phyloP scores from a whole-genome alignment of 352 stramenopile species.

The Thraustochytrium sp. region DNA sequence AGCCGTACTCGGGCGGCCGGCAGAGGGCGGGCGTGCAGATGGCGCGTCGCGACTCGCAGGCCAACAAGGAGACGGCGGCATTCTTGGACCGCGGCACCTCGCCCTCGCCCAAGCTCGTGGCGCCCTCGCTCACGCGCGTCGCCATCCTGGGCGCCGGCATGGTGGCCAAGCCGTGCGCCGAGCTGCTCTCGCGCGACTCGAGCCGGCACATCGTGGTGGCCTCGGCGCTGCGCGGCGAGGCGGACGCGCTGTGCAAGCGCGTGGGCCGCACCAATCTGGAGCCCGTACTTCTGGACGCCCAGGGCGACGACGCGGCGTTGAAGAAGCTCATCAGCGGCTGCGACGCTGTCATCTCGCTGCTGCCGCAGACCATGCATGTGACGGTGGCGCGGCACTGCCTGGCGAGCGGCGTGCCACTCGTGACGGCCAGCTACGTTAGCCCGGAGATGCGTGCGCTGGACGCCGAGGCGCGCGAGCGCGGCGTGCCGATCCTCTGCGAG shows the following conservation, averaged over 20 bases:
- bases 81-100: not conserved
- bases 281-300: not conserved
- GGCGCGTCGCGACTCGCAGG: not conserved
- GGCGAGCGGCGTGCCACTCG: constrained; percentile 69
- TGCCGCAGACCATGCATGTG: constrained; percentile 87
- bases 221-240: not conserved
- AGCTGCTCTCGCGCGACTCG: constrained; percentile 36
- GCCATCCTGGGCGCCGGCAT: constrained; percentile 29
- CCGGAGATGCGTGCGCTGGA: constrained; percentile 80
- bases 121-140: not conserved
- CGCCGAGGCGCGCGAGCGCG: constrained; percentile 62
- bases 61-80: not conserved
- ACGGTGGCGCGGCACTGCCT: constrained; percentile 79
- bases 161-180: constrained; percentile 1
- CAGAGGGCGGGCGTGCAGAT: too few species aligned
- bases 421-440: constrained; percentile 91
- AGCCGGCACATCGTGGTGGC: not conserved
- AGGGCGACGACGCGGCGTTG: constrained; percentile 1
- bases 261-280: constrained; percentile 16
- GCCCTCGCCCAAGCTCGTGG: not conserved
- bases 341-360: constrained; percentile 85
- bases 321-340: constrained; percentile 53
- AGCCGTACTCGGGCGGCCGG: not conserved
- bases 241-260: not conserved
- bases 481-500: constrained; percentile 88